Percentiles rank a stretch among this genome's conserved stretches.
These are phyloP conservation scores for Porpolomopsis calyptriformis DNA, from an alignment of 768 basidiomycete species.

Conservation along the genomic window DNA sequence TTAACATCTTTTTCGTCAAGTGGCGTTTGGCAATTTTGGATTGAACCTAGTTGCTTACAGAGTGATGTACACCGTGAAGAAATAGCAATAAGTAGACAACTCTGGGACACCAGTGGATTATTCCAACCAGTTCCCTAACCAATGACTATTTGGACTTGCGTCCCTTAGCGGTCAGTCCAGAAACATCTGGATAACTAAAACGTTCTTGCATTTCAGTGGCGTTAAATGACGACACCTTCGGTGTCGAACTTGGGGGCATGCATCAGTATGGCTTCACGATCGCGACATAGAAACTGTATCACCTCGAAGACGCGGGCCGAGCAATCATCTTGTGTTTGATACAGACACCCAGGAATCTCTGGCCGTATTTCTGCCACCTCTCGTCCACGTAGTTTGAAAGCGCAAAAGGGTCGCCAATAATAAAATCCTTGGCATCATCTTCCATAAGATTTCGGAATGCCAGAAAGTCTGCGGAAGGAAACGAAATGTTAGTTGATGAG, in stretches of 20 bases:
- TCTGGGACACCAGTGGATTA: no score
- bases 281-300: conserved; percentile 7
- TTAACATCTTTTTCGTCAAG: no score
- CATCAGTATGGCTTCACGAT: neutral
- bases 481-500: neutral
- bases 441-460: conserved; percentile 27
- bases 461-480: conserved; percentile 22
- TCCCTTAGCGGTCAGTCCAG: no score
- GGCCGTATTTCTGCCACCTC: conserved; percentile 25
- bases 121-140: no score
- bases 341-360: conserved; percentile 29
- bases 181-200: no score
- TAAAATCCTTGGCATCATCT: conserved; percentile 32
- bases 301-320: neutral
- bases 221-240: conserved; percentile 13
- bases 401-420: conserved; percentile 37
- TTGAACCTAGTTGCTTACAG: no score
- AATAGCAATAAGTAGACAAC: no score
- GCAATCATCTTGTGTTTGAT: conserved; percentile 18
- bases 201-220: conserved; percentile 19
- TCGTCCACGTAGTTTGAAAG: conserved; percentile 25
- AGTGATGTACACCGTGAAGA: no score
- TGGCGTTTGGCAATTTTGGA: no score
- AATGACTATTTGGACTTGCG: no score
- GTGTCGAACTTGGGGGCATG: neutral